Evolutionary conservation across 106 monocot genomes (phyloP).

Genomic region (Dioscorea zingiberensis): DNA sequence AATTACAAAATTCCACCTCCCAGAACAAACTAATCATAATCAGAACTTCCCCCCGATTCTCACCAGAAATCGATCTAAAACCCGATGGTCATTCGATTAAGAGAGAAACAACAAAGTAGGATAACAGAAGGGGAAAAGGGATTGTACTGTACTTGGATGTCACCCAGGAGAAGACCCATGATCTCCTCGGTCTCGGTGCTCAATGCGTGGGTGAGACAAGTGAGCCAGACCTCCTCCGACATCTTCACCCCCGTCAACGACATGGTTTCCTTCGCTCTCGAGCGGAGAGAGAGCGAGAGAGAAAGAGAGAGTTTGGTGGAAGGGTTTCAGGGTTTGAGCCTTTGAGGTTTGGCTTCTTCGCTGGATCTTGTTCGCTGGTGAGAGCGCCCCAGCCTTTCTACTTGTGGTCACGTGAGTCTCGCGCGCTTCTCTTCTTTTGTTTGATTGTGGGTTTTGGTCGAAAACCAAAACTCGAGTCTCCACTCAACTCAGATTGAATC

Average conservation of each 20-base stretch:
- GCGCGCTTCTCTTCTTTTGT: no score
- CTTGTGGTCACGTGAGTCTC: no score
- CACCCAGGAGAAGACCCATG: slow-evolving; percentile 96
- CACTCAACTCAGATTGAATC: no score
- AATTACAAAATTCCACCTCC: no score
- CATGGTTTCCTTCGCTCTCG: slow-evolving; percentile 24
- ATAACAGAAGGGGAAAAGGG: neutral
- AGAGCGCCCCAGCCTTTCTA: neutral
- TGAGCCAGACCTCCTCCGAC: slow-evolving; percentile 94
- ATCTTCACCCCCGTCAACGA: slow-evolving; percentile 73
- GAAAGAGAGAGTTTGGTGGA: no score
- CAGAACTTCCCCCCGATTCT: no score
- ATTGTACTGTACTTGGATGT: slow-evolving; percentile 51
- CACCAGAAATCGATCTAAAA: no score
- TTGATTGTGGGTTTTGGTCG: no score
- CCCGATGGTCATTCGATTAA: no score
- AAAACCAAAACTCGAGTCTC: no score
- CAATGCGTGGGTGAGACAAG: slow-evolving; percentile 81
- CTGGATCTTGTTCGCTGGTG: neutral
- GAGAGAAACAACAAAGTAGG: neutral
- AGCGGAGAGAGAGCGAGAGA: neutral
- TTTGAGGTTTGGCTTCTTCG: neutral
- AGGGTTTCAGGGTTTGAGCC: no score
- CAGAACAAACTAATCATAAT: no score
- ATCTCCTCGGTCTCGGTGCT: slow-evolving; percentile 97